These are phyloP conservation scores for Saturnispora quitensis DNA, from an alignment of 805 yeast species.

Conservation along the genomic window DNA sequence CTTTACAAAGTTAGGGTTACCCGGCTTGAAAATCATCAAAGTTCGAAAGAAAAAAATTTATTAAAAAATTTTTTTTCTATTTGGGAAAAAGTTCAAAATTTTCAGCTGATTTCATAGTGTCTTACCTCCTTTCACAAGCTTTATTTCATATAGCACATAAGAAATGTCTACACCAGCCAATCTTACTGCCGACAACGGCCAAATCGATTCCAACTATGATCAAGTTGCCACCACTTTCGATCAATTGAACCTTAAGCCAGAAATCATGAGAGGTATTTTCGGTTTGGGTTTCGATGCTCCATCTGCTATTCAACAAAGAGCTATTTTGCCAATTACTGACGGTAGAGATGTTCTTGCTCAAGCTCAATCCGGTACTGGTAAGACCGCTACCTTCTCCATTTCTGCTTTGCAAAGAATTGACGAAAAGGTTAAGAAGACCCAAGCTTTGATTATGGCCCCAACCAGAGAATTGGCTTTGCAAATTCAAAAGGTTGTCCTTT, in stretches of 20 bases:
- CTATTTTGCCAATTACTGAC: conserved; percentile 66
- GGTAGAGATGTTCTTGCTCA: conserved; percentile 73
- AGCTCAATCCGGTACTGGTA: conserved; percentile 87
- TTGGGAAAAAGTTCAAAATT: neutral
- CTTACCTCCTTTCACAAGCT: conserved; percentile 1
- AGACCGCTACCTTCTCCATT: conserved; percentile 82
- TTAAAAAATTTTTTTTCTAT: neutral
- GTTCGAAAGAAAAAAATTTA: neutral
- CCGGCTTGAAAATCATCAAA: conserved; percentile 2
- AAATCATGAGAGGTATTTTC: conserved; percentile 54
- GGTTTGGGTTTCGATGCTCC: conserved; percentile 78
- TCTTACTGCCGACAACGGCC: conserved; percentile 29
- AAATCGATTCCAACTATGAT: conserved; percentile 67
- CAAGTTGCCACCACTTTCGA: conserved; percentile 51
- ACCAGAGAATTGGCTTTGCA: conserved; percentile 96
- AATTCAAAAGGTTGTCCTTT: conserved; percentile 86
- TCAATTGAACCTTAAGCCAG: conserved; percentile 63
- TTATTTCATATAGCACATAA: neutral
- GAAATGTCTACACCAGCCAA: conserved; percentile 42
- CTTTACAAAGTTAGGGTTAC: conserved; percentile 1
- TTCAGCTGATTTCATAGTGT: neutral
- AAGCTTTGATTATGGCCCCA: conserved; percentile 92
- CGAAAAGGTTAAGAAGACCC: conserved; percentile 61
- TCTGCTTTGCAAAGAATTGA: conserved; percentile 55
- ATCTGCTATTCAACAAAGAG: conserved; percentile 74